Percentiles rank a stretch among this genome's conserved stretches.
Conservation (phyloP, 1,284 basidiomycete genomes). For the Exobasidium rhododendri region DNA sequence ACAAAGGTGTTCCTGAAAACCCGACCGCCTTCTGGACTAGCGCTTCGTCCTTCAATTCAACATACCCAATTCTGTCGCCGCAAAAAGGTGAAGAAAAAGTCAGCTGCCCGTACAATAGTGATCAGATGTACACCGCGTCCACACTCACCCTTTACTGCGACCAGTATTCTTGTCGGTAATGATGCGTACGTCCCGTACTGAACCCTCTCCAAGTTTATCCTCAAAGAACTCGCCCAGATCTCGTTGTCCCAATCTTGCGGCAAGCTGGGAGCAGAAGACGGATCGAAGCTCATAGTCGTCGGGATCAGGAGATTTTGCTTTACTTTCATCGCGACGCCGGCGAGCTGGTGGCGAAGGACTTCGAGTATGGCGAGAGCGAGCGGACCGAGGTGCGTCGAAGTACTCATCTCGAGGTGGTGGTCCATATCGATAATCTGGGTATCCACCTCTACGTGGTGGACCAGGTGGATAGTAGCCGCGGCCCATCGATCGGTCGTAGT, state of each 20-base stretch:
- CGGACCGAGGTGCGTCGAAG: background rate
- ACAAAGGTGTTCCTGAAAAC: constrained; percentile 87
- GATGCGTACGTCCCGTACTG: constrained; percentile 90
- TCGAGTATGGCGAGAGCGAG: constrained; percentile 18
- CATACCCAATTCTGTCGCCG: constrained; percentile 72
- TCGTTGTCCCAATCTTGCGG: constrained; percentile 86
- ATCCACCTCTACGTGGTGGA: constrained; percentile 22
- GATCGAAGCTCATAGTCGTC: constrained; percentile 75
- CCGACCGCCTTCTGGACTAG: constrained; percentile 83
- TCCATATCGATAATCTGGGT: constrained; percentile 15
- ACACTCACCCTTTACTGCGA: constrained; percentile 86
- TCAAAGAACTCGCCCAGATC: constrained; percentile 99
- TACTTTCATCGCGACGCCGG: constrained; percentile 8
- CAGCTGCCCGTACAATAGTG: background rate
- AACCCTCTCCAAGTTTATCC: constrained; percentile 81
- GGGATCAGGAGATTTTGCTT: constrained; percentile 62
- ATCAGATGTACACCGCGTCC: background rate
- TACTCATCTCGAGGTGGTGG: constrained; percentile 20
- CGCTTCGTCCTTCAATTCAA: constrained; percentile 86
- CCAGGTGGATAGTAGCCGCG: constrained; percentile 21
- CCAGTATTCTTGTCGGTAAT: constrained; percentile 89
- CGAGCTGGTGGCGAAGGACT: constrained; percentile 19
- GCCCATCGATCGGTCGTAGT: background rate
- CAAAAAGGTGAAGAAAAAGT: background rate
- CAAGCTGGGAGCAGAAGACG: constrained; percentile 96